Base-by-base conservation (phyloP, 1,139 yeast genomes). In the Pichia sp. region DNA sequence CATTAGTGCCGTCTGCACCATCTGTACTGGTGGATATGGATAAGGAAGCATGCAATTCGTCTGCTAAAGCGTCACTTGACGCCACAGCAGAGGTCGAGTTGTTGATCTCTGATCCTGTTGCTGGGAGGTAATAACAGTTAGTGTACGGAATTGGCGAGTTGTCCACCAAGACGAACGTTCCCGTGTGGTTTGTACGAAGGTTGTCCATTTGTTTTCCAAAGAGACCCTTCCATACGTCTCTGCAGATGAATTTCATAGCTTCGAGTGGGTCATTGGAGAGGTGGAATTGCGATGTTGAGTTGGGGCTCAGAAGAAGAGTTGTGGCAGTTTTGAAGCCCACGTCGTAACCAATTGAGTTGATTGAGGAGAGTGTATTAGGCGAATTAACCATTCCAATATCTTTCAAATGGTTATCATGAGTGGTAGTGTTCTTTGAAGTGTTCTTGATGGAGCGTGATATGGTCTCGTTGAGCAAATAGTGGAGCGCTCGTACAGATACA, bases 131-230 rank as follows among this genome's bases (percentile, higher is more conserved):
- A n/a, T n/a, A n/a, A 12, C n/a, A 25, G 10, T 25, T 16, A 13
- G 9, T 15, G 22, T 34, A 34, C 6, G 35, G 27, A 14, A 33
- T 12, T 6, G 41, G 39, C 34, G 62, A 62, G 52, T 72, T 74
- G 55, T 85, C 95, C 13, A 83, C 75, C 35, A 85, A 64, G 24
- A 85, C 93, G 59, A 78, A 85, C 0, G 91, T 82, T 6, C 93
- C 75, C 34, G 94, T 63, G 56, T 91, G 97, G 56, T 91, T 91
- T 1, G 98, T 91, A 46, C 94, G 72, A 43, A 91, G 66, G 52
- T 86, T 87, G 58, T 87, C 96, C 67, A 91, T 85, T 59, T 84
- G 96, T 58, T 87, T 91, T 32, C 77, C 74, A 60, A 77, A 87
- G 27, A 88, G 55, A 35, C 72, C 62, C 49, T 74, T 76, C 97